Percentiles rank a stretch among this genome's conserved stretches.
Conservation (phyloP, 768 basidiomycete species). For the Serendipita sp. region DNA sequence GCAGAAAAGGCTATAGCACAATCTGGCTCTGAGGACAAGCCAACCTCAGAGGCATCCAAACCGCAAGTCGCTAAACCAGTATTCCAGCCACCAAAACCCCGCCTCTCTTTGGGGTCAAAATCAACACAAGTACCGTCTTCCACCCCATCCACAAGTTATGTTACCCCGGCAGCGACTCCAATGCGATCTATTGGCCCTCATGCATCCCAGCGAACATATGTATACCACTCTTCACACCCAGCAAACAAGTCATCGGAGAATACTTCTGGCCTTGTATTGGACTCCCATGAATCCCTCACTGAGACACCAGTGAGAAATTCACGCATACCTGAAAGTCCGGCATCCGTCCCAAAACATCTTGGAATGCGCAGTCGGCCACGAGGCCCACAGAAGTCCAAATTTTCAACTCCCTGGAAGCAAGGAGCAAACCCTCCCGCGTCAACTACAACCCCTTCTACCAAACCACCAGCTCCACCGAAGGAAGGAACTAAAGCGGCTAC, state of each 20-base stretch:
- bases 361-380: constrained; percentile 16
- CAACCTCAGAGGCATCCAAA: constrained; percentile 17
- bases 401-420: constrained; percentile 19
- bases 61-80: neutral
- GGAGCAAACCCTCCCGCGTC: constrained; percentile 9
- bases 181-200: no score
- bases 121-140: neutral
- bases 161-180: no score
- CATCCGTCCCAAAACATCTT: constrained; percentile 12
- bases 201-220: no score
- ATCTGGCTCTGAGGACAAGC: neutral
- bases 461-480: constrained; percentile 39
- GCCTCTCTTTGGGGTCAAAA: no score
- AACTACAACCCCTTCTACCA: constrained; percentile 19
- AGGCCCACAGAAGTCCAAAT: constrained; percentile 12
- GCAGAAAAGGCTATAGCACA: constrained; percentile 6
- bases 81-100: no score
- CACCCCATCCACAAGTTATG: neutral
- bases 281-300: no score
- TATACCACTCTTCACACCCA: no score
- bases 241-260: no score
- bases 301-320: no score
- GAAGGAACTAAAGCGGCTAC: constrained; percentile 23
- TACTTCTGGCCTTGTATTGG: no score
- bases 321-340: constrained; percentile 7